These are phyloP conservation scores for Chalciporus sphaerocephalus DNA, from an alignment of 768 basidiomycete genomes.

Conservation along the genomic window DNA sequence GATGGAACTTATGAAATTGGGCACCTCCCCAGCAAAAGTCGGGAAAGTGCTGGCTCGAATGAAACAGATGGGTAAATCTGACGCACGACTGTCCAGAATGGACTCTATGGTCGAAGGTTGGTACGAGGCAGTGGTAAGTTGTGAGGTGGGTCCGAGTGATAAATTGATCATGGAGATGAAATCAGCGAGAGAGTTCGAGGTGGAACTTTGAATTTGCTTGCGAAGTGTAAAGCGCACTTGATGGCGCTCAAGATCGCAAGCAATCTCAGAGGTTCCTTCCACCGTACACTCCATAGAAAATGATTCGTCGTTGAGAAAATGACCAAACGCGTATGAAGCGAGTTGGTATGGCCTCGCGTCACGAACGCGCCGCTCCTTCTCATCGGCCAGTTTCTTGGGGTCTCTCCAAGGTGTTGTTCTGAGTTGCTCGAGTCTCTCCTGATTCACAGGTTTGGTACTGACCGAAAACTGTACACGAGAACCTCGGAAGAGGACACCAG, in stretches of 20 bases:
- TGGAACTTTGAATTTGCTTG: constrained; percentile 20
- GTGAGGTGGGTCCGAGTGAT: background rate
- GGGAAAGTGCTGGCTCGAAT: constrained; percentile 34
- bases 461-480: constrained; percentile 13
- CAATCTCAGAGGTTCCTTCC: constrained; percentile 27
- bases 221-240: constrained; percentile 30
- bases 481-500: constrained; percentile 28
- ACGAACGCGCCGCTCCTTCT: constrained; percentile 22
- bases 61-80: constrained; percentile 24
- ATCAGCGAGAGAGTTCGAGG: background rate
- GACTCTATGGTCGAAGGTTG: constrained; percentile 15
- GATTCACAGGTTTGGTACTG: constrained; percentile 24
- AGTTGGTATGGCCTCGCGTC: constrained; percentile 24
- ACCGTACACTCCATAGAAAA: constrained; percentile 32
- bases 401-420: constrained; percentile 29
- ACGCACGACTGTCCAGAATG: constrained; percentile 14
- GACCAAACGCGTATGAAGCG: constrained; percentile 32
- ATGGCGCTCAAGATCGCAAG: constrained; percentile 35
- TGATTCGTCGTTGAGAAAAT: constrained; percentile 31
- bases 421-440: constrained; percentile 21
- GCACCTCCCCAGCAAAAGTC: constrained; percentile 14
- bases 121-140: constrained; percentile 21
- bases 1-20: rapidly evolving
- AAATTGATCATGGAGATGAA: background rate
- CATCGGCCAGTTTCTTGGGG: constrained; percentile 21